Evolutionary conservation across 257 asterid genomes (phyloP).

Genomic region (Fraxinus cuspidata): DNA sequence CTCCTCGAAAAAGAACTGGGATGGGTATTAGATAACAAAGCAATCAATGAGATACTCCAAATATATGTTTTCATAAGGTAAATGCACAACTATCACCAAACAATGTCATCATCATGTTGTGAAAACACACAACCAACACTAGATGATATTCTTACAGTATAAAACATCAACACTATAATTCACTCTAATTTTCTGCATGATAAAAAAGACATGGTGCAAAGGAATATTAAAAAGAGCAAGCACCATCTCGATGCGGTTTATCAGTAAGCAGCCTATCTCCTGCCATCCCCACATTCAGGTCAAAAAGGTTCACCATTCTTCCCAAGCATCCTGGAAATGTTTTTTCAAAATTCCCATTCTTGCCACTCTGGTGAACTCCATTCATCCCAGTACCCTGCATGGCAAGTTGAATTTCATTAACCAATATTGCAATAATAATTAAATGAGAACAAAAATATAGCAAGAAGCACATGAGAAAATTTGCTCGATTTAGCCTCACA

Average conservation of each 20-base stretch:
- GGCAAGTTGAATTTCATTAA: slow-evolving; percentile 17
- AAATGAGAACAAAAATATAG: slow-evolving; percentile 7
- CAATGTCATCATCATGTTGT: slow-evolving; percentile 2
- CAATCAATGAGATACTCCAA: background rate
- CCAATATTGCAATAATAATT: background rate
- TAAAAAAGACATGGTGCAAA: background rate
- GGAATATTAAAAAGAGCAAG: slow-evolving; percentile 15
- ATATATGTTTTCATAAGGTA: slow-evolving; percentile 3
- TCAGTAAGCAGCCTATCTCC: slow-evolving; percentile 71
- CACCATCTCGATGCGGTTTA: slow-evolving; percentile 82
- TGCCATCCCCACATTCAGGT: slow-evolving; percentile 63
- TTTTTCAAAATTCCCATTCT: slow-evolving; percentile 43
- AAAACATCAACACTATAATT: background rate
- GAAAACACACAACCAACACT: background rate
- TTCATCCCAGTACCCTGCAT: slow-evolving; percentile 69
- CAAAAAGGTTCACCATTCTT: slow-evolving; percentile 82
- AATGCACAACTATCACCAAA: background rate
- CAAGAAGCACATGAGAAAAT: slow-evolving; percentile 10
- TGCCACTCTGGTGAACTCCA: slow-evolving; percentile 54
- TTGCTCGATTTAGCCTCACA: slow-evolving; percentile 20
- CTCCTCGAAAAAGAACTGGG: background rate
- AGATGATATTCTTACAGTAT: slow-evolving; percentile 7
- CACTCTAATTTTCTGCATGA: slow-evolving; percentile 13
- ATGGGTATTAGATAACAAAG: background rate
- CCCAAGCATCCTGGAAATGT: slow-evolving; percentile 88